Evolutionary conservation across 2,329 filamentous ascomycete species (phyloP).

Genomic region (Magnaporthiopsis rhizophila): DNA sequence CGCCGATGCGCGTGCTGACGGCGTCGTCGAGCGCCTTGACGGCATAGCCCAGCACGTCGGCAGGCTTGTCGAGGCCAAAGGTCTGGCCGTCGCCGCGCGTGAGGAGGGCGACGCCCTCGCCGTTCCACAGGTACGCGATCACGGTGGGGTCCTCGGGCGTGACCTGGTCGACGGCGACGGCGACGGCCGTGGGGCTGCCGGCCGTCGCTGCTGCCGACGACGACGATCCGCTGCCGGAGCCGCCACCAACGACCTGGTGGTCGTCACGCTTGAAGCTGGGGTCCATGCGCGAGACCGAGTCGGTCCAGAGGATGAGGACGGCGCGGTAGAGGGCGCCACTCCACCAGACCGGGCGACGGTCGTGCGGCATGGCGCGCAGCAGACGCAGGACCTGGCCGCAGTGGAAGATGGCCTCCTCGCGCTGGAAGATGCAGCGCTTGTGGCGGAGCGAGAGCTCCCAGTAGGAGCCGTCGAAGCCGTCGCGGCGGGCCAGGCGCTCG

Average conservation of each 20-base stretch:
- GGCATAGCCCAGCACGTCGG: constrained; percentile 31
- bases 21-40: constrained; percentile 31
- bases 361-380: constrained; percentile 49
- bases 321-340: constrained; percentile 62
- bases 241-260: constrained; percentile 11
- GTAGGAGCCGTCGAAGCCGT: constrained; percentile 47
- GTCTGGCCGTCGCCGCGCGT: constrained; percentile 24
- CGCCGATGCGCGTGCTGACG: constrained; percentile 32
- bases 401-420: constrained; percentile 58
- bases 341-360: constrained; percentile 62
- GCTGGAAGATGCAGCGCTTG: constrained; percentile 55
- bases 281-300: constrained; percentile 46
- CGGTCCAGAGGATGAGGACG: constrained; percentile 53
- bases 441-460: constrained; percentile 47
- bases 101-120: constrained; percentile 28
- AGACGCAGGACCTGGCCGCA: constrained; percentile 59
- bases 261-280: constrained; percentile 24
- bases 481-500: constrained; percentile 56
- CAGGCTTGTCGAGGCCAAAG: constrained; percentile 28
- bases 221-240: not conserved
- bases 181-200: constrained; percentile 11
- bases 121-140: constrained; percentile 30
- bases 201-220: too few species aligned
- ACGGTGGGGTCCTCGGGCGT: constrained; percentile 29
- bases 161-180: constrained; percentile 31